These are phyloP conservation scores for Dioscorea zingiberensis DNA, from an alignment of 106 monocot genomes.

Conservation along the genomic window DNA sequence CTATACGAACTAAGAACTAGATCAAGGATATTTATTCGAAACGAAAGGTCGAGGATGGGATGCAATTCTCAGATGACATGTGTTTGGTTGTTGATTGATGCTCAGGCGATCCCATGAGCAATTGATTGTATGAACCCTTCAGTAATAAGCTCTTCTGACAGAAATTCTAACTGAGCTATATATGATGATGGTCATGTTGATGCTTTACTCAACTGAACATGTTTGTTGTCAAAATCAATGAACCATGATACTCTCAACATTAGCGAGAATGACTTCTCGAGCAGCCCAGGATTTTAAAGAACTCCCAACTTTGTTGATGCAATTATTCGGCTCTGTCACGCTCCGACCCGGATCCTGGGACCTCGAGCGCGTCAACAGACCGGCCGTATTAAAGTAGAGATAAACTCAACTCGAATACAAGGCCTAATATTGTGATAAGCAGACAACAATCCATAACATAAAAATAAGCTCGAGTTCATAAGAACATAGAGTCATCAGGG, in stretches of 20 bases:
- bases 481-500: too few species aligned
- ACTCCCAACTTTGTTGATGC: slow-evolving; percentile 82
- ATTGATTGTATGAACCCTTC: slow-evolving; percentile 92
- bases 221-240: slow-evolving; percentile 96
- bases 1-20: slow-evolving; percentile 70
- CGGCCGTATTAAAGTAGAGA: too few species aligned
- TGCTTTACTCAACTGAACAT: slow-evolving; percentile 89
- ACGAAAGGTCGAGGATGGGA: slow-evolving; percentile 87
- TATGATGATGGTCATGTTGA: slow-evolving; percentile 96
- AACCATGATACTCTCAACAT: slow-evolving; percentile 93
- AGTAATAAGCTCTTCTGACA: slow-evolving; percentile 87
- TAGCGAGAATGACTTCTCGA: slow-evolving; percentile 94
- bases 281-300: slow-evolving; percentile 82
- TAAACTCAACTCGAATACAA: too few species aligned
- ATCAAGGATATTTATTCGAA: slow-evolving; percentile 68
- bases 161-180: slow-evolving; percentile 89
- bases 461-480: too few species aligned
- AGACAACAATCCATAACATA: too few species aligned
- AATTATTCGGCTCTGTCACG: too few species aligned
- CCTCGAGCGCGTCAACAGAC: too few species aligned
- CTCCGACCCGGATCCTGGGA: too few species aligned
- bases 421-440: too few species aligned
- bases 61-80: too few species aligned
- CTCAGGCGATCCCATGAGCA: slow-evolving; percentile 83
- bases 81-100: too few species aligned